These are phyloP conservation scores for Yarrowia hollandica DNA, from an alignment of 805 yeast genomes.

Conservation along the genomic window DNA sequence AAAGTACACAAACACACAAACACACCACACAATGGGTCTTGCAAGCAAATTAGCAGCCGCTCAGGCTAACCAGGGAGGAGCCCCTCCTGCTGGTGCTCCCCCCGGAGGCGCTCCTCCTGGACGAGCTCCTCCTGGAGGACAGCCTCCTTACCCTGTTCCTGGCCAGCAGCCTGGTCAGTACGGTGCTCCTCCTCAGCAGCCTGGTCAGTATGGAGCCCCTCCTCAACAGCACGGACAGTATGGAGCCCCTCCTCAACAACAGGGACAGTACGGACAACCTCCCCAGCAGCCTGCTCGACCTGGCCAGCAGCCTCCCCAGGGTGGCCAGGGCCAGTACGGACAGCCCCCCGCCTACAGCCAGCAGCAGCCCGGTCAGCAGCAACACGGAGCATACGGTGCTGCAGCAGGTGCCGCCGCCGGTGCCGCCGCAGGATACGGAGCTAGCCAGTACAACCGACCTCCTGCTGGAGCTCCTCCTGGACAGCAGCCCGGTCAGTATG, in stretches of 20 bases:
- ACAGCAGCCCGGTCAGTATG: conserved; percentile 30
- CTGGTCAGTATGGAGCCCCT: conserved; percentile 20
- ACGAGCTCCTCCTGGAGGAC: conserved; percentile 4
- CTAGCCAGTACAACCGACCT: conserved; percentile 30
- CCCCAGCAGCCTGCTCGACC: conserved; percentile 20
- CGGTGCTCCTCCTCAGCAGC: conserved; percentile 8
- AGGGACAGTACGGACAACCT: conserved; percentile 10
- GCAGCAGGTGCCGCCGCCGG: conserved; percentile 19
- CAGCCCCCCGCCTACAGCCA: conserved; percentile 4
- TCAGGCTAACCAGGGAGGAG: conserved; percentile 29
- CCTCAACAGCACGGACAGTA: conserved; percentile 29
- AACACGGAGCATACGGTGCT: conserved; percentile 4
- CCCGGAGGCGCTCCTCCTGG: conserved; percentile 30
- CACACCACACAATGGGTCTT: conserved; percentile 35
- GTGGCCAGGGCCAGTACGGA: conserved; percentile 26
- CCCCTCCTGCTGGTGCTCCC: not conserved
- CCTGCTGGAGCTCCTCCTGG: conserved; percentile 24
- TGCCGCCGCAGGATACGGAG: conserved; percentile 19
- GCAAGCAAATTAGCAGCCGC: conserved; percentile 38
- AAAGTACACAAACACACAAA: not conserved
- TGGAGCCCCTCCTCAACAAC: conserved; percentile 19
- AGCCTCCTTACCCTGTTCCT: conserved; percentile 1
- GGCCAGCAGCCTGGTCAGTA: conserved; percentile 8
- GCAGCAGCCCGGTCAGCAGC: not conserved
- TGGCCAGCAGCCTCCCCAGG: conserved; percentile 22